Base-by-base conservation (phyloP, 2,329 filamentous ascomycete genomes). In the Penicillium verrucosum region DNA sequence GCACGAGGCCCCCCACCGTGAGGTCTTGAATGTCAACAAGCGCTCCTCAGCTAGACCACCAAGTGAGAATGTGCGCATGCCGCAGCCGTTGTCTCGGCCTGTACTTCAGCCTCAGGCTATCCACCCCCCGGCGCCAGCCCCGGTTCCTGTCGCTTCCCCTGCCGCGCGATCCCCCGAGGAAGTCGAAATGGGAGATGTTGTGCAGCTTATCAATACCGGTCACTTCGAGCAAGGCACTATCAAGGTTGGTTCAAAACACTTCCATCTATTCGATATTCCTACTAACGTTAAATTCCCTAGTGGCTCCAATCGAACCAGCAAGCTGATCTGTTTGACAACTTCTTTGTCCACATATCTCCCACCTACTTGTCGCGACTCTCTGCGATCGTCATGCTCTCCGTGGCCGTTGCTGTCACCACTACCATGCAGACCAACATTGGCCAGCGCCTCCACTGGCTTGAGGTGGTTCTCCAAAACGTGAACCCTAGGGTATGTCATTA, bases 241-340 rank as follows among this genome's bases (percentile, higher is more conserved):
- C 40, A 78, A 73, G 68, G 76, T 78, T 62, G 47, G 73, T 71
- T 16, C 32, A 30, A 16, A 10, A 7, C 14, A 25, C 14, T 18
- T 18, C 10, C 36, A 37, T 25, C 21, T 23, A 9, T 41, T 30
- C 7, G 29, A 18, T 37, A 37, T 14, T 46, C 16, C 25, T 54
- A 45, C 65, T 71, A 54, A 72, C 47, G 9, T 41, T 12, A 38
- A 52, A 29, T 52, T 54, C 51, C 54, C 77, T 53, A 76, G 77
- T 88, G 85, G 85, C 76, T 88, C 46, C 84, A 86, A 74, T 87
- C 85, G 6, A 69, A 74, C 32, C 80, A 81, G 54, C 82, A 85
- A 62, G 76, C 78, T 16, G 79, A 82, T 44, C 75, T 88, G n/a
- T 88, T 87, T 66, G 83, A 86, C 68, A 77, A 80, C 29, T 76